Percentiles rank a stretch among this genome's conserved stretches.
Evolutionary conservation across 352 stramenopile species (phyloP).

Genomic region (Phytophthora ramorum): DNA sequence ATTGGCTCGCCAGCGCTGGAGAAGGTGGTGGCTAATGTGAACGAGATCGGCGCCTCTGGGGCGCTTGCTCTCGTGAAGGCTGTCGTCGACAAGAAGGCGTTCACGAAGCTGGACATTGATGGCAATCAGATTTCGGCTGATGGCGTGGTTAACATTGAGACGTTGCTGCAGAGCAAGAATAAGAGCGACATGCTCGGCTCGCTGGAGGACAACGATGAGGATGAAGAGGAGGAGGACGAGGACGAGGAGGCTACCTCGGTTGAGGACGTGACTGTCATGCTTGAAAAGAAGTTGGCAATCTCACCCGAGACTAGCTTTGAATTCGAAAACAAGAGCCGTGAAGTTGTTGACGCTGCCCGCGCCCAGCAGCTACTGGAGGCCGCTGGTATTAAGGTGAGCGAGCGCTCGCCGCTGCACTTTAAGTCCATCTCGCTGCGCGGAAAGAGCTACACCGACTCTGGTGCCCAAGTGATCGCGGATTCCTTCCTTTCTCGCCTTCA

Average conservation of each 20-base stretch:
- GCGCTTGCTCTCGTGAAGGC: constrained; percentile 79
- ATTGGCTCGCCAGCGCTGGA: constrained; percentile 59
- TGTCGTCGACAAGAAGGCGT: constrained; percentile 56
- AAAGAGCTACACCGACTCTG: constrained; percentile 82
- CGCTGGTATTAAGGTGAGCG: constrained; percentile 47
- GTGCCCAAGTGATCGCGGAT: constrained; percentile 62
- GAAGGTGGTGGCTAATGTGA: constrained; percentile 88
- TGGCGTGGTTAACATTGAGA: constrained; percentile 62
- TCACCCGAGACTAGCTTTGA: constrained; percentile 49
- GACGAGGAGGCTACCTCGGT: constrained; percentile 50
- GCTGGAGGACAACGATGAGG: constrained; percentile 87
- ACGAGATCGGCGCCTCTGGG: constrained; percentile 91
- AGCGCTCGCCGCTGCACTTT: constrained; percentile 52
- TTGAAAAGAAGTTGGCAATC: constrained; percentile 59
- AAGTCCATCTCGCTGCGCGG: constrained; percentile 67
- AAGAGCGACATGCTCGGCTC: constrained; percentile 72
- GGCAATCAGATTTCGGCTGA: constrained; percentile 84
- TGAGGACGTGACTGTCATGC: constrained; percentile 50
- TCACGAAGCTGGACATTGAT: constrained; percentile 76
- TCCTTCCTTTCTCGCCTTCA: constrained; percentile 56
- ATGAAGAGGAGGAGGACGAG: constrained; percentile 73
- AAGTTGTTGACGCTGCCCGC: constrained; percentile 73
- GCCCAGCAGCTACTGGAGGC: constrained; percentile 54
- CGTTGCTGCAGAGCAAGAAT: constrained; percentile 51
- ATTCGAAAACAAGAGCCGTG: constrained; percentile 65